A percentile compares a stretch with the other conserved stretches of the same genome.
phyloP scores from a whole-genome alignment of 139 green algal genomes.

The Tetradesmus lagerheimii region DNA sequence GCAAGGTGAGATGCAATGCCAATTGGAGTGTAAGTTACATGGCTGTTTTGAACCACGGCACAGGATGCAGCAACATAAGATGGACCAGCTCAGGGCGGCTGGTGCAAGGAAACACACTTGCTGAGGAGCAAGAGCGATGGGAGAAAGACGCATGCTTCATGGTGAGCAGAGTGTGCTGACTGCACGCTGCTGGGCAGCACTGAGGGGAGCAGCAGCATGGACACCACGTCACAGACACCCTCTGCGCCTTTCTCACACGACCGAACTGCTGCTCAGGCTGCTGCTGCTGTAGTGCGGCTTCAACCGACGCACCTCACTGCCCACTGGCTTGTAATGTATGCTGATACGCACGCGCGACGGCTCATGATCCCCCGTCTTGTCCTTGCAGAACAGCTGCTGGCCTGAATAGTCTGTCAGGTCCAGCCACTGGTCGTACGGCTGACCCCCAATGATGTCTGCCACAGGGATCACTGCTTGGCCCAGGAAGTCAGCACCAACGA shows the following conservation, averaged over 20 bases:
- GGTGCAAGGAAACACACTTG: neutral
- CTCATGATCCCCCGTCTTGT: neutral
- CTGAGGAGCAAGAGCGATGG: neutral
- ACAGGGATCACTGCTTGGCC: slow-evolving; percentile 19
- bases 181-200: too few species aligned
- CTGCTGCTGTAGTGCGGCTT: neutral
- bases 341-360: slow-evolving; percentile 7
- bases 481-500: slow-evolving; percentile 48
- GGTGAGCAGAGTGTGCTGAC: too few species aligned
- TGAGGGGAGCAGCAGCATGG: too few species aligned
- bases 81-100: neutral
- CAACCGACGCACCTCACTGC: neutral
- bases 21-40: too few species aligned
- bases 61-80: neutral
- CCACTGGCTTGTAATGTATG: slow-evolving; percentile 15
- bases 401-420: neutral
- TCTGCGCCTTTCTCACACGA: neutral
- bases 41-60: too few species aligned
- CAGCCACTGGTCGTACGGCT: neutral
- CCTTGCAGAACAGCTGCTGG: neutral
- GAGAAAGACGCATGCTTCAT: too few species aligned
- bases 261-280: neutral
- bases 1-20: neutral
- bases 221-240: neutral
- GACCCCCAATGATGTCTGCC: neutral